These are phyloP conservation scores for Effrenium voratum DNA, from an alignment of 73 alveolate genomes.

Conservation along the genomic window DNA sequence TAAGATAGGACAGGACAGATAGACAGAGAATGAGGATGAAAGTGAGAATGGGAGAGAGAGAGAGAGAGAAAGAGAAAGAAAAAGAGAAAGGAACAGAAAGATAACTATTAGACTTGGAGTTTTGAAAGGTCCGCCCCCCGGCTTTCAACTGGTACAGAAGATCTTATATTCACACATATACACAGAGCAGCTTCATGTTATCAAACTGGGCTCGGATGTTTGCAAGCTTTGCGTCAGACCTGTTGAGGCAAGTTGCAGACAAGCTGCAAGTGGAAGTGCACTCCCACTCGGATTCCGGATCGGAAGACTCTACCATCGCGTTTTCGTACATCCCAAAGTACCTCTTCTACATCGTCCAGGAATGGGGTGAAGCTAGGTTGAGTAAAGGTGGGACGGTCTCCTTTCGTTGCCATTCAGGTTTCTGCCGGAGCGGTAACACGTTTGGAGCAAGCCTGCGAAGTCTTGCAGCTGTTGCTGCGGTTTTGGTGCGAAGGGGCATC, in stretches of 20 bases:
- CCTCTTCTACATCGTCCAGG: conserved; percentile 89
- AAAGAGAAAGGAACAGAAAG: no score
- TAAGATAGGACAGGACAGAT: no score
- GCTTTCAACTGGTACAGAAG: not conserved
- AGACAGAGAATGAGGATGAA: no score
- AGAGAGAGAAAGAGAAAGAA: no score
- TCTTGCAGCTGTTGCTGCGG: no score
- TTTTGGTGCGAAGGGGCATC: no score
- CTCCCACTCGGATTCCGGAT: conserved; percentile 73
- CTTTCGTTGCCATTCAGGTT: not conserved
- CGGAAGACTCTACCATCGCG: conserved; percentile 62
- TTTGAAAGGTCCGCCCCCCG: no score
- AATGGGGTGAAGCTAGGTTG: not conserved
- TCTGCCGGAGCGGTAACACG: not conserved
- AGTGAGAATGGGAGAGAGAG: no score
- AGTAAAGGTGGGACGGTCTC: not conserved
- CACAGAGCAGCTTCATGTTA: not conserved
- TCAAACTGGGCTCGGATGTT: no score
- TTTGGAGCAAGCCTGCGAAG: no score
- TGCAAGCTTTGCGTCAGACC: not conserved
- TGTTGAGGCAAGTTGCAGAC: conserved; percentile 4
- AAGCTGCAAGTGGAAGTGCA: conserved; percentile 53
- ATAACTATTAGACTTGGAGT: no score
- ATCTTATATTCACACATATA: not conserved
- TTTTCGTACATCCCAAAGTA: conserved; percentile 77